Conservation (phyloP, 148 eudicot genomes). For the Chenopodium suecicum region DNA sequence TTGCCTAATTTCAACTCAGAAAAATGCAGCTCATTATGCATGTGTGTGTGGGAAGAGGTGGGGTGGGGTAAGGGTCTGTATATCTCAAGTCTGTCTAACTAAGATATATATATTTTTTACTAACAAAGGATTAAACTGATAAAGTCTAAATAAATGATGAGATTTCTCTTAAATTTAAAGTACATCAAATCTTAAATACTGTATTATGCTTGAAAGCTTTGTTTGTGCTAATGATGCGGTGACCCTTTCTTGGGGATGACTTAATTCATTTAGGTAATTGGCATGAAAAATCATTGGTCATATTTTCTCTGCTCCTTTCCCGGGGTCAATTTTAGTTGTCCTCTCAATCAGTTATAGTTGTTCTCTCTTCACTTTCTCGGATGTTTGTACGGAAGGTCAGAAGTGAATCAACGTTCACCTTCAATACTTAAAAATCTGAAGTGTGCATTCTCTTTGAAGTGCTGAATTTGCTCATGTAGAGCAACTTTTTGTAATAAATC, state of each 20-base stretch:
- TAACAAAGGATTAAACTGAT: background rate
- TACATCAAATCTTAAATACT: background rate
- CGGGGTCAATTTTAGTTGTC: background rate
- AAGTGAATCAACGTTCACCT: background rate
- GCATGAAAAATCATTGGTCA: background rate
- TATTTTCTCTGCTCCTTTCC: background rate
- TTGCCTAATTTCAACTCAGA: slow-evolving; percentile 5
- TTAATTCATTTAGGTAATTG: background rate
- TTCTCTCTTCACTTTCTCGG: background rate
- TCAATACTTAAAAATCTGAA: background rate
- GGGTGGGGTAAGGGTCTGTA: background rate
- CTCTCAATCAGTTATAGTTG: background rate
- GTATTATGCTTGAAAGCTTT: background rate
- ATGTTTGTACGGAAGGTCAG: background rate
- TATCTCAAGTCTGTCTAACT: background rate
- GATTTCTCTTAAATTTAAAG: background rate
- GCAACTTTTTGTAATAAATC: background rate
- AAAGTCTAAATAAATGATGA: background rate
- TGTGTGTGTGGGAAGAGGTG: too few species aligned
- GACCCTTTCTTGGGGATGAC: background rate
- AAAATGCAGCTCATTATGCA: background rate
- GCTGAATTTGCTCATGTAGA: background rate
- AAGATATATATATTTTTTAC: background rate
- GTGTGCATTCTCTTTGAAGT: background rate
- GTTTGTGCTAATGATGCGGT: background rate